A percentile compares a stretch with the other conserved stretches of the same genome.
Evolutionary conservation across 2,329 filamentous ascomycete genomes (phyloP).

Genomic region (Laburnicola sp.): DNA sequence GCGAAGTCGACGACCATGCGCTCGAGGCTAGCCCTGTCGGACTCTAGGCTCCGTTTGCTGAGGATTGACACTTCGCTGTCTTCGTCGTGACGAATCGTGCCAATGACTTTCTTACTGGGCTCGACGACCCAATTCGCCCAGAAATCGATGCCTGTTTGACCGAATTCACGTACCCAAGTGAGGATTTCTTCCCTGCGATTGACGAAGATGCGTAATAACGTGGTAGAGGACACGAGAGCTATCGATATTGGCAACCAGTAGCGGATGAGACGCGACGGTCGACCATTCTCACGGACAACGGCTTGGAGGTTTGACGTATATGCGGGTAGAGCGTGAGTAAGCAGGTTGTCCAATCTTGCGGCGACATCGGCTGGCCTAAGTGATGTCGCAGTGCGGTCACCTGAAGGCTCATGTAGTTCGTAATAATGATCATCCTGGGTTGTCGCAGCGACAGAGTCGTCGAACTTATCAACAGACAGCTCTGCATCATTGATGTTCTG

Average conservation of each 20-base stretch:
- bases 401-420: slow-evolving; percentile 45
- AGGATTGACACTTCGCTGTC: slow-evolving; percentile 95
- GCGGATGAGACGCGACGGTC: slow-evolving; percentile 72
- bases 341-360: slow-evolving; percentile 67
- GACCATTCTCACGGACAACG: slow-evolving; percentile 68
- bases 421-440: slow-evolving; percentile 56
- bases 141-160: slow-evolving; percentile 80
- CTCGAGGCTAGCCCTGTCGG: slow-evolving; percentile 88
- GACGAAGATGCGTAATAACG: slow-evolving; percentile 76
- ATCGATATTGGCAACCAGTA: slow-evolving; percentile 83
- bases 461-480: slow-evolving; percentile 56
- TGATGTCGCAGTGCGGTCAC: slow-evolving; percentile 37
- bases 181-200: slow-evolving; percentile 76
- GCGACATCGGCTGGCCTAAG: slow-evolving; percentile 61
- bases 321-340: slow-evolving; percentile 68
- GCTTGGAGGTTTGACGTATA: slow-evolving; percentile 62
- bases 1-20: slow-evolving; percentile 99
- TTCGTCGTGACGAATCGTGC: slow-evolving; percentile 90
- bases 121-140: slow-evolving; percentile 97
- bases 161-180: slow-evolving; percentile 78
- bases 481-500: slow-evolving; percentile 69
- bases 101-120: slow-evolving; percentile 78
- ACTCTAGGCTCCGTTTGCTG: slow-evolving; percentile 87
- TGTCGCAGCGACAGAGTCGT: slow-evolving; percentile 59
- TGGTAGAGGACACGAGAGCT: slow-evolving; percentile 76